Conservation (phyloP, 2,329 filamentous ascomycete species). For the Trichoderma aggressivum region DNA sequence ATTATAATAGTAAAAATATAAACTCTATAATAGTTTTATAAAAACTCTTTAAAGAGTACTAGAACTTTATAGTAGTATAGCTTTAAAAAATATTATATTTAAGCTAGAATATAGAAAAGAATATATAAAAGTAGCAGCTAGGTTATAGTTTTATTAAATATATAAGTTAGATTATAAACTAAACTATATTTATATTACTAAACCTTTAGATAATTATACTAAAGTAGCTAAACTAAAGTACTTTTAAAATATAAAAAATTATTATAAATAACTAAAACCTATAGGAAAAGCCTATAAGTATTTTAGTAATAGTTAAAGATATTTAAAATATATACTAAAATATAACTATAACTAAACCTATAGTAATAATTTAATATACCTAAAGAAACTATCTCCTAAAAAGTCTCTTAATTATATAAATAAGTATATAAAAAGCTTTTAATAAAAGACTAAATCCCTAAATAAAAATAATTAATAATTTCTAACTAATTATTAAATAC, state of each 20-base stretch:
- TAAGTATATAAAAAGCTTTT: neutral
- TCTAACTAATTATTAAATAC: neutral
- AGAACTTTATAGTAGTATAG: constrained; percentile 11
- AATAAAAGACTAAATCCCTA: constrained; percentile 9
- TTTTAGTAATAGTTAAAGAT: neutral
- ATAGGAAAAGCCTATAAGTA: constrained; percentile 4
- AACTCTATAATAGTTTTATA: neutral
- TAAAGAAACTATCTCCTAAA: constrained; percentile 14
- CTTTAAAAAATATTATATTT: constrained; percentile 16
- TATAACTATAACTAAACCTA: constrained; percentile 1
- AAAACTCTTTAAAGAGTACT: neutral
- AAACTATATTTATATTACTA: neutral
- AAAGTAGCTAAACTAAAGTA: neutral
- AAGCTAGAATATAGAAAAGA: constrained; percentile 8
- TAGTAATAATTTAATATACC: neutral
- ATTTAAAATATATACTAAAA: constrained; percentile 1
- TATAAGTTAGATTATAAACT: constrained; percentile 4
- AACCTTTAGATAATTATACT: neutral
- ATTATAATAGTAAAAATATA: constrained; percentile 11
- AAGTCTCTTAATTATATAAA: neutral
- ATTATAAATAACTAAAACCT: constrained; percentile 4
- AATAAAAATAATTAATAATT: neutral
- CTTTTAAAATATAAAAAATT: neutral
- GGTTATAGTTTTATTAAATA: neutral
- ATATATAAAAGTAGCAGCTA: constrained; percentile 16